Conservation (phyloP, 495 filamentous ascomycete species). For the Pseudevernia furfuracea region DNA sequence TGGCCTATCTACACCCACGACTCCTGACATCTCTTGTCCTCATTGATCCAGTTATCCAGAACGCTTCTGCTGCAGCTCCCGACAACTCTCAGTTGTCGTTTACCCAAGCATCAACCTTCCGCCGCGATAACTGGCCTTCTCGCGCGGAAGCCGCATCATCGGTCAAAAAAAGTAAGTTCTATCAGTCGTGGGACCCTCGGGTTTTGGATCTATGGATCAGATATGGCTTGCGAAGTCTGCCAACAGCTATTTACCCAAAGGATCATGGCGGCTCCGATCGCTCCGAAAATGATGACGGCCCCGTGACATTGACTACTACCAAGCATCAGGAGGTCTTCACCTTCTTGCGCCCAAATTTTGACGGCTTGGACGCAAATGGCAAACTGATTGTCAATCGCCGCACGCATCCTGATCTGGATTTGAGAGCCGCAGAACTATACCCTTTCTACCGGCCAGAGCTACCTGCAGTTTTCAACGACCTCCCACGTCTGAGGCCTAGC, state of each 20-base stretch:
- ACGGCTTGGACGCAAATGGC: slow-evolving; percentile 32
- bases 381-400: slow-evolving; percentile 34
- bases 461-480: slow-evolving; percentile 48
- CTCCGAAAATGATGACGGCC: background rate
- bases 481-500: slow-evolving; percentile 67
- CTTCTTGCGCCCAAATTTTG: slow-evolving; percentile 49
- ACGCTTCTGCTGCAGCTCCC: background rate
- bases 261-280: background rate
- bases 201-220: slow-evolving; percentile 58
- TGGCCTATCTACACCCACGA: slow-evolving; percentile 72
- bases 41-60: slow-evolving; percentile 71
- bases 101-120: slow-evolving; percentile 46
- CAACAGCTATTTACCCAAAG: slow-evolving; percentile 36
- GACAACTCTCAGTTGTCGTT: slow-evolving; percentile 31
- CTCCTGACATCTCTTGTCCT: slow-evolving; percentile 69
- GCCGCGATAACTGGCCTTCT: slow-evolving; percentile 66
- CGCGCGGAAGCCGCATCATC: slow-evolving; percentile 51
- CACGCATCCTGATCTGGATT: slow-evolving; percentile 43
- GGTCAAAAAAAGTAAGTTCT: slow-evolving; percentile 58
- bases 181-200: slow-evolving; percentile 65
- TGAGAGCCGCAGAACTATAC: slow-evolving; percentile 34
- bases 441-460: slow-evolving; percentile 77
- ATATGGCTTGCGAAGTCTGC: slow-evolving; percentile 54
- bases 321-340: slow-evolving; percentile 58
- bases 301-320: slow-evolving; percentile 52